Percentiles rank a stretch among this genome's conserved stretches.
phyloP scores from a whole-genome alignment of 1,139 yeast genomes.

The Taphrina flavorubra region DNA sequence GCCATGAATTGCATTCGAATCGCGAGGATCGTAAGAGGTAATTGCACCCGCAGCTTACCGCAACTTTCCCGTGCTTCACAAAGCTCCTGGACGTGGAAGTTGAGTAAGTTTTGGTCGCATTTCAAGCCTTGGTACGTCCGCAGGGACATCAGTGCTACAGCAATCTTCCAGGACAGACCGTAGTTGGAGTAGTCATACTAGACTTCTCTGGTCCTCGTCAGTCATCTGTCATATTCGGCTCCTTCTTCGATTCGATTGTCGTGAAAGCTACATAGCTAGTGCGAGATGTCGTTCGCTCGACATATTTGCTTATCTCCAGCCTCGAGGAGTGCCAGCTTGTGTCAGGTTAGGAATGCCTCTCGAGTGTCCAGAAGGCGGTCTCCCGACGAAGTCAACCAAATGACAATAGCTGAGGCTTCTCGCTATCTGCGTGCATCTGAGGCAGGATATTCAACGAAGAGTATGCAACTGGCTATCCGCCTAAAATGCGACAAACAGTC shows the following conservation, averaged over 20 bases:
- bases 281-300: neutral
- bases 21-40: no score
- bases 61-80: no score
- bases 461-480: slow-evolving; percentile 27
- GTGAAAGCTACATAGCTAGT: neutral
- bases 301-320: neutral
- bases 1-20: no score
- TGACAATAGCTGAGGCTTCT: slow-evolving; percentile 28
- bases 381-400: slow-evolving; percentile 35
- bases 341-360: slow-evolving; percentile 13
- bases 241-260: neutral
- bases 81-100: no score
- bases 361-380: slow-evolving; percentile 15
- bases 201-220: no score
- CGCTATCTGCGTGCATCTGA: slow-evolving; percentile 33
- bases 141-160: no score
- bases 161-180: no score
- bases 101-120: no score
- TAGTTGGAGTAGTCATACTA: no score
- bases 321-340: neutral
- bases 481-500: slow-evolving; percentile 36
- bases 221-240: neutral
- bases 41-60: no score
- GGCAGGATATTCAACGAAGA: slow-evolving; percentile 21
- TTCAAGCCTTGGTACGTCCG: no score